These are phyloP conservation scores for Rhinocladiella similis DNA, from an alignment of 2,329 filamentous ascomycete genomes.

Conservation along the genomic window DNA sequence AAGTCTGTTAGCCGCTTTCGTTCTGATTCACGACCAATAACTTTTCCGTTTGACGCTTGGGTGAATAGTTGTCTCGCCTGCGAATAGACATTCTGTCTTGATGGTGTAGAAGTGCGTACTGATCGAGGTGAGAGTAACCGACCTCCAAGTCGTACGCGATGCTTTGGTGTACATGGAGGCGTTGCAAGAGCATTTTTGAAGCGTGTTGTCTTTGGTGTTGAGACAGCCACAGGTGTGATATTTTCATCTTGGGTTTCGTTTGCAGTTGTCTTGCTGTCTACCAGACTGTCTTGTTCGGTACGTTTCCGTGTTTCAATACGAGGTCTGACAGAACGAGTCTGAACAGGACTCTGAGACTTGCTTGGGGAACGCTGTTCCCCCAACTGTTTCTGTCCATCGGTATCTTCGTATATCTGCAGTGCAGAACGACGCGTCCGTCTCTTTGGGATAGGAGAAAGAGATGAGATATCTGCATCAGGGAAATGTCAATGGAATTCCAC, in stretches of 20 bases:
- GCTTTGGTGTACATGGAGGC: conserved; percentile 76
- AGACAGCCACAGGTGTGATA: conserved; percentile 41
- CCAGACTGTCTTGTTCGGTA: conserved; percentile 36
- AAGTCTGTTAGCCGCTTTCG: conserved; percentile 68
- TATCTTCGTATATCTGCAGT: conserved; percentile 41
- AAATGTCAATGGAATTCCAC: conserved; percentile 6
- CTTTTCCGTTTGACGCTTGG: conserved; percentile 70
- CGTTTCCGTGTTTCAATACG: conserved; percentile 50
- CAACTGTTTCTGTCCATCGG: conserved; percentile 23
- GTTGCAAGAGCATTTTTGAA: conserved; percentile 76
- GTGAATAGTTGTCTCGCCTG: conserved; percentile 84
- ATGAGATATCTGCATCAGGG: conserved; percentile 17
- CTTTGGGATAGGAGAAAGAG: conserved; percentile 35
- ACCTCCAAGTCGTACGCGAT: conserved; percentile 75
- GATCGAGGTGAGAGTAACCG: conserved; percentile 76
- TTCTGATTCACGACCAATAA: conserved; percentile 75
- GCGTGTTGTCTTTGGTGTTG: conserved; percentile 60
- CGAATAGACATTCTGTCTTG: conserved; percentile 78
- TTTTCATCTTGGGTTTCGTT: conserved; percentile 44
- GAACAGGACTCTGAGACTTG: conserved; percentile 16
- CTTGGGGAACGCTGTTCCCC: not conserved
- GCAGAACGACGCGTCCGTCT: conserved; percentile 49
- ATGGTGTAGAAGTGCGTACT: conserved; percentile 71
- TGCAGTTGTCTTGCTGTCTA: conserved; percentile 42
- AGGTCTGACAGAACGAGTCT: conserved; percentile 37